Percentiles rank a stretch among this genome's conserved stretches.
Conservation (phyloP, 2,329 filamentous ascomycete genomes). For the Talaromyces sp. region DNA sequence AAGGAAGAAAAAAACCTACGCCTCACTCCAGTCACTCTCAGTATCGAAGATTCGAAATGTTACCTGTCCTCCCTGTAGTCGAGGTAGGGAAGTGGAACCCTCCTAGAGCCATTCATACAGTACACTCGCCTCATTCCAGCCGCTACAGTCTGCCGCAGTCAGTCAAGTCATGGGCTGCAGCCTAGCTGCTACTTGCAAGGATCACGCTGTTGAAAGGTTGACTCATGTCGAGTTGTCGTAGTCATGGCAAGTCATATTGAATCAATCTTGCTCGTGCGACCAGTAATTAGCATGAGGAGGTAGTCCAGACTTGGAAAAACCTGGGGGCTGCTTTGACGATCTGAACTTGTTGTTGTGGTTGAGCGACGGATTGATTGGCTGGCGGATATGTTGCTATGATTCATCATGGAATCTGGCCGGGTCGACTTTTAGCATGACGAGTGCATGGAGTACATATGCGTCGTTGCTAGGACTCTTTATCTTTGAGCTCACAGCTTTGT, state of each 20-base stretch:
- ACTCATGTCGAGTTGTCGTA: background rate
- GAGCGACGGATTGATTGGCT: background rate
- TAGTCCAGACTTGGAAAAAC: background rate
- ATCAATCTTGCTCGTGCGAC: background rate
- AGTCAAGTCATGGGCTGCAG: background rate
- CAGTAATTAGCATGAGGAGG: background rate
- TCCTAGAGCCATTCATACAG: no score
- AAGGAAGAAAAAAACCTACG: background rate
- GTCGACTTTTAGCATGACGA: background rate
- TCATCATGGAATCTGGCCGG: constrained; percentile 7
- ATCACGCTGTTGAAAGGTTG: background rate
- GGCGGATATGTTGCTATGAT: background rate
- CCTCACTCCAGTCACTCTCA: constrained; percentile 4
- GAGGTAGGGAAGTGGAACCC: background rate
- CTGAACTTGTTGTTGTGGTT: background rate
- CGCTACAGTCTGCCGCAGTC: background rate
- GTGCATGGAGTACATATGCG: background rate
- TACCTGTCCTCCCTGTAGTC: background rate
- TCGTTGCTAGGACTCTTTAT: background rate
- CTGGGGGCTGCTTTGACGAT: background rate
- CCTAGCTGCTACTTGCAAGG: background rate
- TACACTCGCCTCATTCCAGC: constrained; percentile 4
- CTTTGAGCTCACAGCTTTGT: no score
- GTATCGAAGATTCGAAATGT: background rate
- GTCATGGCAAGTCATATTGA: background rate